A percentile compares a stretch with the other conserved stretches of the same genome.
Evolutionary conservation across 2,329 filamentous ascomycete species (phyloP).

Genomic region (Alternaria sp.): DNA sequence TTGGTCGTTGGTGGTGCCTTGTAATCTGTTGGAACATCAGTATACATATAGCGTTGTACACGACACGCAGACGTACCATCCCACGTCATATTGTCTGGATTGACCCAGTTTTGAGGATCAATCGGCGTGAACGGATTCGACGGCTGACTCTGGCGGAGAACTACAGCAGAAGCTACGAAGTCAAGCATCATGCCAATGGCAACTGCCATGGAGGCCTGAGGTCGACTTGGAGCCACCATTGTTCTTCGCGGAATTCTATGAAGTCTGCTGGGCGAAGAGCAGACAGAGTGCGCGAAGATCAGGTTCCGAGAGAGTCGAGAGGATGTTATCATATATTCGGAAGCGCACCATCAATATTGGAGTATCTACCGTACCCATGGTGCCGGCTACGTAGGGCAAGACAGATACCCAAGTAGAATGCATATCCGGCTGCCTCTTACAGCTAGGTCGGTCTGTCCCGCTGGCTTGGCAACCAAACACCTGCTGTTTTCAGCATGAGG

Average conservation of each 20-base stretch:
- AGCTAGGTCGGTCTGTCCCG: not conserved
- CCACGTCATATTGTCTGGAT: constrained; percentile 62
- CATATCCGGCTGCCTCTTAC: constrained; percentile 6
- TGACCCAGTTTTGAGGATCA: constrained; percentile 63
- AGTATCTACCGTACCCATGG: not conserved
- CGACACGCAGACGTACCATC: constrained; percentile 12
- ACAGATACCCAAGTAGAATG: not conserved
- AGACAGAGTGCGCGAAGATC: not conserved
- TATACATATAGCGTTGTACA: constrained; percentile 60
- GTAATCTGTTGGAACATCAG: constrained; percentile 49
- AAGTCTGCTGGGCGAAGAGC: not conserved
- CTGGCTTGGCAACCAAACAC: not conserved
- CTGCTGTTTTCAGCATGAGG: not conserved
- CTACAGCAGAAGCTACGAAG: constrained; percentile 24
- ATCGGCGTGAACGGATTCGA: constrained; percentile 59
- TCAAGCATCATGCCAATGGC: constrained; percentile 28
- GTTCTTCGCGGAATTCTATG: not conserved
- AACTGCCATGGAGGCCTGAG: constrained; percentile 20
- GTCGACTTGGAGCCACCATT: not conserved
- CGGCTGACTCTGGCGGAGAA: constrained; percentile 18
- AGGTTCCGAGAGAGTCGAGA: not conserved
- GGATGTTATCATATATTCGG: not conserved
- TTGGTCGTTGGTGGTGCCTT: constrained; percentile 57
- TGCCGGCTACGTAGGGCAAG: not conserved
- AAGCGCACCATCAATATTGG: not conserved